Evolutionary conservation across 1,284 basidiomycete genomes (phyloP), one percentile per base, ranked within the genome.

Genomic region (Cryptococcus wingfieldii): DNA sequence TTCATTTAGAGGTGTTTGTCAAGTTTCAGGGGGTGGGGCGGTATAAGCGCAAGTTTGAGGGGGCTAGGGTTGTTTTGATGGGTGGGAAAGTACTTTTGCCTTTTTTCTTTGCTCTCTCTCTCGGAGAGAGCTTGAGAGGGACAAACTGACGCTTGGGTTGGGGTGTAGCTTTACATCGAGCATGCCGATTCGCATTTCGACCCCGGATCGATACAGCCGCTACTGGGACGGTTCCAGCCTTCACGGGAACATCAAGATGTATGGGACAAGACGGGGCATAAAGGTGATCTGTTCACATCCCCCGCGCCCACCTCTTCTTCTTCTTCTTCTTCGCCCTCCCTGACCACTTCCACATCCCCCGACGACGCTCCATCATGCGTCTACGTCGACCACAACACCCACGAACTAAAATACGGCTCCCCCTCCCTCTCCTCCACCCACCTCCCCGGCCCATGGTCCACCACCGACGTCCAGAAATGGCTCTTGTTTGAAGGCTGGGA

Each of bases 201-300:
- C 51, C 54, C 10, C 10, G 44, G 42, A 7, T 28, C 53, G 14
- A 34, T 54, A 5, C 56, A 61, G 19, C 60, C 60, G 0, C 58
- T 61, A 19, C 31, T 54, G 6, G 60, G 60, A 9, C 58, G 55
- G 27, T 61, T 54, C 37, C 42, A 56, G 5, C 54, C 60, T 6
- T 58, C 56, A 38, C 60, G 54, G 13, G 50, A 47, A 12, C 56
- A 59, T 43, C 53, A 56, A 23, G 38, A 41, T 6, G 56, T 49
- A 41, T 62, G 57, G 57, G 50, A 50, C 27, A 44, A 51, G 13
- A 52, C 55, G 10, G 60, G 57, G 23, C 55, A 52, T 43, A 62
- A 55, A 44, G 57, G 60, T 7, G 60, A 62, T 53, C 55, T 54
- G 14, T 41, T 62, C 31, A 55, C 59, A n/a, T 54, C 54, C 42